Evolutionary conservation across 768 basidiomycete genomes (phyloP).

Genomic region (Erythrobasidium yunnanense): DNA sequence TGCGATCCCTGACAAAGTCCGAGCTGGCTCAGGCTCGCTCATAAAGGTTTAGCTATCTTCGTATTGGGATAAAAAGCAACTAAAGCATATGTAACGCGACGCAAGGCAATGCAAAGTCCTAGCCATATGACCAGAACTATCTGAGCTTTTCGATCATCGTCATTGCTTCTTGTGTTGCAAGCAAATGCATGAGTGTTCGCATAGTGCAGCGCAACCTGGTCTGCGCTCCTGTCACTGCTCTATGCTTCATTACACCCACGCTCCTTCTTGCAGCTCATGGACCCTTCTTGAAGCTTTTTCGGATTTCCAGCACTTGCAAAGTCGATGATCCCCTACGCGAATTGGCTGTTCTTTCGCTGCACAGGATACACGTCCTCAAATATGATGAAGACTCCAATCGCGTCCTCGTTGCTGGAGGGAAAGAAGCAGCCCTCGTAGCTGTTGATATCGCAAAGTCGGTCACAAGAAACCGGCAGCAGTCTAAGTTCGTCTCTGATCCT

Average conservation of each 20-base stretch:
- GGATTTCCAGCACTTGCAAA: background rate
- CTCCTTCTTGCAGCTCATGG: conserved; percentile 17
- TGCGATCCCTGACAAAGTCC: conserved; percentile 59
- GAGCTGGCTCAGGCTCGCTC: conserved; percentile 49
- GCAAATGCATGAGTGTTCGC: background rate
- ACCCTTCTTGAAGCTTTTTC: conserved; percentile 5
- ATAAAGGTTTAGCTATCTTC: no score
- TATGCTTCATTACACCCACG: background rate
- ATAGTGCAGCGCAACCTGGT: background rate
- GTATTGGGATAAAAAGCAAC: no score
- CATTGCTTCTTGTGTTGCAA: background rate
- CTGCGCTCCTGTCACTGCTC: conserved; percentile 23
- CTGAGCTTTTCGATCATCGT: background rate
- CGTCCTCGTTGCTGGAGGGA: conserved; percentile 10
- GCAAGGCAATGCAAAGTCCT: background rate
- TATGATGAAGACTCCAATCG: background rate
- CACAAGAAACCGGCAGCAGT: background rate
- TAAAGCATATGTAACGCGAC: no score
- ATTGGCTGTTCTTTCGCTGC: background rate
- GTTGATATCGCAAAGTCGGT: conserved; percentile 13
- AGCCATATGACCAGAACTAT: background rate
- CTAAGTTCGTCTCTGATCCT: background rate
- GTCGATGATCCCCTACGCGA: background rate
- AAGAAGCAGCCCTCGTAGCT: background rate
- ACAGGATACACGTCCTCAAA: conserved; percentile 10